Evolutionary conservation across 2,329 filamentous ascomycete genomes (phyloP), one percentile per base, ranked within the genome.

Genomic region (Hawksworthiomyces lignivorus): DNA sequence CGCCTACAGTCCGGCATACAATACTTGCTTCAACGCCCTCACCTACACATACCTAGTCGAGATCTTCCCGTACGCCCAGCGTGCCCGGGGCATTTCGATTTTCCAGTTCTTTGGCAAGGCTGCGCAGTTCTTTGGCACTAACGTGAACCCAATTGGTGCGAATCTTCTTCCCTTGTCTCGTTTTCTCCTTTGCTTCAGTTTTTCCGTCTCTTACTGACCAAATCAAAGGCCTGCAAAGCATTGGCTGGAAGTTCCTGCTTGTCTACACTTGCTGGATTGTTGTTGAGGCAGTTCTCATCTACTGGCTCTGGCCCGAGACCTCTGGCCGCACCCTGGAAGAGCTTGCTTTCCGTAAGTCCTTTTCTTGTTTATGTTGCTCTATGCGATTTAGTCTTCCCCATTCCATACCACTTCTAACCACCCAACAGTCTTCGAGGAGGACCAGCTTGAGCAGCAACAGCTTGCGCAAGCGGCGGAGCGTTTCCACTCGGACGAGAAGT

Each of bases 11-110:
- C 73, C 76, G 4, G 65, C 62, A 46, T 82, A 82, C 55, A 81
- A 81, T 50, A 67, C 82, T 37, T 77, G 76, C n/a, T 79, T 80
- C 56, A 82, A 82, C 53, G 74, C 78, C 12, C 62, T 83, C 41
- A 79, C 75, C 1, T 80, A 80, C 57, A 80, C 57, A 2, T 61
- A 59, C 43, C 54, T 59, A 6, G 53, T 60, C 26, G 56, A 60
- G 43, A 49, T 59, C 36, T 62, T 53, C 46, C 58, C 48, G 2
- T 61, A 54, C 34, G 50, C 52, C 6, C 52, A 58, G 45, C 53
- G 58, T 7, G 51, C 55, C 11, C 51, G 55, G 8, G 58, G 58
- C n/a, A 56, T 61, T 36, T 44, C 57, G 47, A 53, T 57, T 41
- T 58, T 59, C 48, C 54, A 58, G 48, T 54, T 59, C 46, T 58